Conservation (phyloP, 202 grass and related monocot genomes). For the Schoenoplectus triqueter region DNA sequence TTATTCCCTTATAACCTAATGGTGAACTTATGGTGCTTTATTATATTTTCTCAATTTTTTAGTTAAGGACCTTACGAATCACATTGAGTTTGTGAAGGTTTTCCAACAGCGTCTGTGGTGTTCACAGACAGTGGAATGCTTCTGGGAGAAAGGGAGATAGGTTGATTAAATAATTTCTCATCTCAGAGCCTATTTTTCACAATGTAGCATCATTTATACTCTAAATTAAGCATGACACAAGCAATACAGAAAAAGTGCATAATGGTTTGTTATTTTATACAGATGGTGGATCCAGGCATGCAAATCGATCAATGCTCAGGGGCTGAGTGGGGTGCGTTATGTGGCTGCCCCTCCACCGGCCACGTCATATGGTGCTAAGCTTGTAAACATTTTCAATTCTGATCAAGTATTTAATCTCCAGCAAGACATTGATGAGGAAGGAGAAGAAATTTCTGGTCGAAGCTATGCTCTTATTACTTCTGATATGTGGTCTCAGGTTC, state of each 20-base stretch:
- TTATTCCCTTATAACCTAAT: not conserved
- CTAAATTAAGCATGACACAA: not conserved
- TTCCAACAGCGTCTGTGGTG: not conserved
- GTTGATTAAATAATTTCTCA: not conserved
- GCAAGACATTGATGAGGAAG: constrained; percentile 44
- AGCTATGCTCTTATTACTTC: constrained; percentile 65
- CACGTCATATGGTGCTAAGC: constrained; percentile 45
- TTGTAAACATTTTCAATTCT: constrained; percentile 63
- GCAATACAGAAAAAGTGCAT: not conserved
- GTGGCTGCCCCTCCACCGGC: constrained; percentile 1
- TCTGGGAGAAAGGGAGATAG: not conserved
- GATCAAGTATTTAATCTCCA: constrained; percentile 74
- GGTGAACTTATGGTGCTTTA: not conserved
- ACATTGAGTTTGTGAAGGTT: not conserved
- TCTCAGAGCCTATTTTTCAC: not conserved
- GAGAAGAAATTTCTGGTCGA: constrained; percentile 20
- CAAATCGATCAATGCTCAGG: constrained; percentile 48
- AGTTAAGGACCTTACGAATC: not conserved
- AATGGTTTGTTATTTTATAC: constrained; percentile 15
- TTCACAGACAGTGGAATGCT: not conserved
- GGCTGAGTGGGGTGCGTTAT: constrained; percentile 53
- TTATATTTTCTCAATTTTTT: not conserved
- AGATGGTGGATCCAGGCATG: constrained; percentile 80
- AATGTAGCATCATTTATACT: not conserved
- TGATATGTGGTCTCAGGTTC: constrained; percentile 59